Evolutionary conservation across 2,329 filamentous ascomycete species (phyloP), one percentile per base, ranked within the genome.

Genomic region (Alternaria angustiovoidea): DNA sequence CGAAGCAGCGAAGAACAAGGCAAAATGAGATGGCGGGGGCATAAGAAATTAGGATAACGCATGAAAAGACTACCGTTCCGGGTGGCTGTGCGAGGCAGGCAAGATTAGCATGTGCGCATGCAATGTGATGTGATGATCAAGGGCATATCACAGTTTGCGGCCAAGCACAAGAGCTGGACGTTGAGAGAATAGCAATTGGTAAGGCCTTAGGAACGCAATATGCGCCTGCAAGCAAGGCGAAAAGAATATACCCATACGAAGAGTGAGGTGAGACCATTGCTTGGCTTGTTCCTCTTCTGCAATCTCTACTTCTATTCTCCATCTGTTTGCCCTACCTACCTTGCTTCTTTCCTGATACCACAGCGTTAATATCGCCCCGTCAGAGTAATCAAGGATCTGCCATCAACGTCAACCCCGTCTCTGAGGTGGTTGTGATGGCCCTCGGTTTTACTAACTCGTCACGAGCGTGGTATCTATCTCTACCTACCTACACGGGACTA

Each of bases 1-100:
- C 3, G 74, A 77, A 57, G 73, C 73, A 16, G 70, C 73, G 54
- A 77, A 76, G 66, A 75, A 74, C 48, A 78, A 78, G 65, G 75
- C 75, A 39, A 78, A 78, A 59, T 77, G 71, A 78, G 30, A 7
- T 3, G 20, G 18, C 4, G 24, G 1, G 8, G 9, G 12, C 2
- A 36, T 14, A 5, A 26, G 22, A 22, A 34, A n/a, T n/a, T 41
- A 41, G 38, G 28, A 51, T 44, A 28, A 20, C 14, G 43, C 30
- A 26, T 28, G 18, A 12, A 22, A 16, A 42, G 7, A 38, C 32
- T n/a, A 51, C 22, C 46, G 32, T 38, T 42, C 22, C 14, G 5
- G 9, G 46, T 24, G 30, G 32, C 32, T 24, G 20, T 12, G 22
- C 8, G 46, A 43, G 16, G 16, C 11, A 18, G 18, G n/a, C 22